Evolutionary conservation across 2,329 filamentous ascomycete genomes (phyloP), one percentile per base, ranked within the genome.

Genomic region (Metarhizium album): DNA sequence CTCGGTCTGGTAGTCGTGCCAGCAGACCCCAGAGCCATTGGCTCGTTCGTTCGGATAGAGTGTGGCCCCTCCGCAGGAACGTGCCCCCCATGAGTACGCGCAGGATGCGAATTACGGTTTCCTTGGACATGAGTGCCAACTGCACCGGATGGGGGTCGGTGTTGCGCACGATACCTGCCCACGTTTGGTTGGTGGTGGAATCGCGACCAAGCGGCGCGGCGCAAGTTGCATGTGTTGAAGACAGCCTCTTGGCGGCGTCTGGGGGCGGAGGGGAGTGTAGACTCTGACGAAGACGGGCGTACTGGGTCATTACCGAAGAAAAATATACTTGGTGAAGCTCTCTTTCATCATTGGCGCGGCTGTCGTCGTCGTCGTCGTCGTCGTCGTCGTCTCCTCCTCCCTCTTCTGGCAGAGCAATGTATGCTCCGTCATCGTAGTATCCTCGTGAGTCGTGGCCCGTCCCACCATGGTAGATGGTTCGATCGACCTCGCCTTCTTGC

Each of bases 11-110:
- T 52, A 91, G 75, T 52, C 82, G 78, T 2, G 86, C 88, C 43
- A 96, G 72, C 52, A 95, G 67, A 0, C 85, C 83, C 90, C 90
- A 96, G 3, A 87, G 72, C 91, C 91, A 97, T 16, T 82, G 76
- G 53, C 88, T 90, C 4, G 87, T 82, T 46, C 83, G 78, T 58
- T 79, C 76, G 24, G 80, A 73, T 29, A 89, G 71, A 29, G 76
- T 74, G 22, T 73, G 67, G n/a, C 77, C 78, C 47, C 75, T 76
- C 45, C 75, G 76, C 49, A 85, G 75, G 48, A 86, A 80, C 53
- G 80, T 80, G 48, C 80, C 80, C 18, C 76, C 74, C 27, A 85
- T 71, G n/a, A 87, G 69, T 48, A 90, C 72, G 24, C 79, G 75
- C 38, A 95, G 64, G 31, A 91, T 73, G 35, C 78, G 75, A 47